phyloP scores from a whole-genome alignment of 73 alveolate species.

The Paramecium bursaria region DNA sequence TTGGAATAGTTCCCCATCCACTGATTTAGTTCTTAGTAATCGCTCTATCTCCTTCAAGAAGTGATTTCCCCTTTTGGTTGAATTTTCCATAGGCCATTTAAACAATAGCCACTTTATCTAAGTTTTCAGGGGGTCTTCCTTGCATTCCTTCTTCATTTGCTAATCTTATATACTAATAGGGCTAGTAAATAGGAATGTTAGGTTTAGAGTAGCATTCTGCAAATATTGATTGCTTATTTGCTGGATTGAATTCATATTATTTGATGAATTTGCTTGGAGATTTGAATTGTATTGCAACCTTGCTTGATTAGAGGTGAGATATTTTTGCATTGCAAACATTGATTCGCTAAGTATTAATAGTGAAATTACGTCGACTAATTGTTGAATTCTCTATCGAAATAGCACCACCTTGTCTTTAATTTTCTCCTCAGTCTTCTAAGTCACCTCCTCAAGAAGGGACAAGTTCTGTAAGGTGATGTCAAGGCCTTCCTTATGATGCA shows the following conservation, averaged over 20 bases:
- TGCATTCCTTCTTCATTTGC: constrained; percentile 43
- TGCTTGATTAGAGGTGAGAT: neutral
- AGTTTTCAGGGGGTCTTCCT: constrained; percentile 47
- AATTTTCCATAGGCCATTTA: constrained; percentile 61
- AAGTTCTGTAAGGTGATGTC: constrained; percentile 26
- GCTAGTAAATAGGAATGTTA: constrained; percentile 39
- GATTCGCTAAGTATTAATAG: neutral
- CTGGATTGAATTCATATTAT: constrained; percentile 50
- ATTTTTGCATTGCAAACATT: constrained; percentile 53
- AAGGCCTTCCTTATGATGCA: constrained; percentile 59
- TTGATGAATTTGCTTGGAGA: constrained; percentile 44
- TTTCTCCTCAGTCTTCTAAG: constrained; percentile 28
- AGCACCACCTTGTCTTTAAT: neutral
- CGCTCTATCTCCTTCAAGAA: constrained; percentile 56
- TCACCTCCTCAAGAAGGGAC: constrained; percentile 14
- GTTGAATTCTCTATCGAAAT: neutral
- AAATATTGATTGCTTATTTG: constrained; percentile 54
- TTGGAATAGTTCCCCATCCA: constrained; percentile 46
- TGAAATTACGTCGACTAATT: neutral
- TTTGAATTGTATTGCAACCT: constrained; percentile 1
- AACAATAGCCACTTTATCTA: constrained; percentile 52
- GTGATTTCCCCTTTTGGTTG: constrained; percentile 40
- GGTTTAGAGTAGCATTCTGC: constrained; percentile 57
- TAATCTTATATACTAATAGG: constrained; percentile 45
- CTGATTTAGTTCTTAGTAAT: neutral